phyloP scores from a whole-genome alignment of 2,329 filamentous ascomycete species.

The Penicillium palitans region DNA sequence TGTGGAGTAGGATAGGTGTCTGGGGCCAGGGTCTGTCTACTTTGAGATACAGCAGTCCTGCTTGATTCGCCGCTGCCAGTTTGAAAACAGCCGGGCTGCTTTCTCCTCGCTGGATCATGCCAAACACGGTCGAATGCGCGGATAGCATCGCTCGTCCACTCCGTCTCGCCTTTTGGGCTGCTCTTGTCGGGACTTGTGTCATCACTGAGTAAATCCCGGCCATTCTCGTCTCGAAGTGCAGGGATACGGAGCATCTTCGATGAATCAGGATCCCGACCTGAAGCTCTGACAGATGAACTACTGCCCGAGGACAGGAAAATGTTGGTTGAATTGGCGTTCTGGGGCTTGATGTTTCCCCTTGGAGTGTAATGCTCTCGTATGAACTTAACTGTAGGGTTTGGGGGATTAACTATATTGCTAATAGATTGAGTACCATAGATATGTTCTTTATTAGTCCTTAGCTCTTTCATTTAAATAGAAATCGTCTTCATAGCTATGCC shows the following conservation, averaged over 20 bases:
- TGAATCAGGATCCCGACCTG: neutral
- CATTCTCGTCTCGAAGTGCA: neutral
- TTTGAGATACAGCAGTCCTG: neutral
- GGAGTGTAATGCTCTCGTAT: neutral
- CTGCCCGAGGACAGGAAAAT: neutral
- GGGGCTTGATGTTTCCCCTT: neutral
- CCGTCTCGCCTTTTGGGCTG: neutral
- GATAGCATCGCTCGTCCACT: neutral
- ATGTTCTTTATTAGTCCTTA: neutral
- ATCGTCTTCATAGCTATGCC: neutral
- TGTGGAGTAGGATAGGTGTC: neutral
- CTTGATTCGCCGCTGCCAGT: neutral
- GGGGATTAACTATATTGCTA: neutral
- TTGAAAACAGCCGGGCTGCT: no score
- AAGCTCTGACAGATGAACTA: neutral
- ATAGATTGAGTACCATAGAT: neutral
- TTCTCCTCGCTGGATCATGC: neutral
- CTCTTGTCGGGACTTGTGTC: neutral
- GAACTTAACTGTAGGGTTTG: neutral
- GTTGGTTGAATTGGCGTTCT: no score
- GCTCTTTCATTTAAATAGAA: neutral
- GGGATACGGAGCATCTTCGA: neutral
- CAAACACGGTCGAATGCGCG: neutral
- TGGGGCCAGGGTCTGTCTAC: neutral
- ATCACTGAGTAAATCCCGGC: neutral